These are phyloP conservation scores for Cladophialophora immunda DNA, from an alignment of 2,329 filamentous ascomycete species.

Conservation along the genomic window DNA sequence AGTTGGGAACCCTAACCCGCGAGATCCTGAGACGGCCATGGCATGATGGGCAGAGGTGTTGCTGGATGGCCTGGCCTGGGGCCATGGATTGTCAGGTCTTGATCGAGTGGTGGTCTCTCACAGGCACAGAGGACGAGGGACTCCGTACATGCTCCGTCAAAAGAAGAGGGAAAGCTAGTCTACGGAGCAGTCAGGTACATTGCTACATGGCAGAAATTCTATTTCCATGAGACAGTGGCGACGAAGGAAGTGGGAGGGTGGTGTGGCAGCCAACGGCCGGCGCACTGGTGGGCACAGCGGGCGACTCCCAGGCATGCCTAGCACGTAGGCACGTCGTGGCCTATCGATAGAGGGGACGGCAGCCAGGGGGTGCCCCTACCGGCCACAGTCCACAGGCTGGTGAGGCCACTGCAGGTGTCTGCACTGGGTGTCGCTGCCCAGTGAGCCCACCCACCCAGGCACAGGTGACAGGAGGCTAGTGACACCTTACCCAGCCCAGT, in stretches of 20 bases:
- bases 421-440: too few species aligned
- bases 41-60: conserved; percentile 12
- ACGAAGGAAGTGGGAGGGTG: neutral
- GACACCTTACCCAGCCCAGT: conserved; percentile 20
- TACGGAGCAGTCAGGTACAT: neutral
- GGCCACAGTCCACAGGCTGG: neutral
- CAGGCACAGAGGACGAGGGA: neutral
- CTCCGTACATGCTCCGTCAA: too few species aligned
- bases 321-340: neutral
- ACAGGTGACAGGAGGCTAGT: conserved; percentile 14
- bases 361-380: neutral
- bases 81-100: neutral
- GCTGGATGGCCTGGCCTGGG: neutral
- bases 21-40: neutral
- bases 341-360: conserved; percentile 19
- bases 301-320: too few species aligned
- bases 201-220: neutral
- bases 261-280: conserved; percentile 3
- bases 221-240: neutral
- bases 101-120: neutral
- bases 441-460: conserved; percentile 2
- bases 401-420: neutral
- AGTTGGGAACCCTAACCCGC: conserved; percentile 20
- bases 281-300: neutral
- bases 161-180: neutral